These are phyloP conservation scores for Fusarium poae DNA, from an alignment of 2,329 filamentous ascomycete genomes.

Conservation along the genomic window DNA sequence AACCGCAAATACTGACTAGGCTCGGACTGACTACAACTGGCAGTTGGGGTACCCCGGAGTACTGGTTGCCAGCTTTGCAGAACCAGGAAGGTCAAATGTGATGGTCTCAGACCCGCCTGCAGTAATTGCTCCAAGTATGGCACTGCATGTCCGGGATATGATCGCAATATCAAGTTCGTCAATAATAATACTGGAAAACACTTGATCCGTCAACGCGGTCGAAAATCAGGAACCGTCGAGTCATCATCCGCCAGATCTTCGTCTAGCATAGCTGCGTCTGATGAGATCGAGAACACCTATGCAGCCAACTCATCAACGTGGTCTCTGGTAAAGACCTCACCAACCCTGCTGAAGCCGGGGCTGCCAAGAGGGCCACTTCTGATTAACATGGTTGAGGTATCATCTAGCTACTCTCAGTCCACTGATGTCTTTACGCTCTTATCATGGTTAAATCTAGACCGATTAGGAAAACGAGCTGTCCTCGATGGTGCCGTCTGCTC, in stretches of 20 bases:
- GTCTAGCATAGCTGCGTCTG: conserved; percentile 24
- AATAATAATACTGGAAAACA: conserved; percentile 53
- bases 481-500: conserved; percentile 57
- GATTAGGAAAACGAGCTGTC: conserved; percentile 53
- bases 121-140: conserved; percentile 57
- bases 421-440: conserved; percentile 47
- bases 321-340: conserved; percentile 25
- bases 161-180: conserved; percentile 57
- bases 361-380: conserved; percentile 52
- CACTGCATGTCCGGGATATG: conserved; percentile 57
- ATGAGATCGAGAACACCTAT: conserved; percentile 8
- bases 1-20: not conserved
- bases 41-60: conserved; percentile 56
- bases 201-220: conserved; percentile 51
- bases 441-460: conserved; percentile 46
- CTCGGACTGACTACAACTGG: conserved; percentile 9
- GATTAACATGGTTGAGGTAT: conserved; percentile 50
- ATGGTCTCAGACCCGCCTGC: conserved; percentile 58
- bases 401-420: conserved; percentile 34
- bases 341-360: conserved; percentile 26
- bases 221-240: conserved; percentile 20
- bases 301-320: conserved; percentile 1
- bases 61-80: conserved; percentile 57
- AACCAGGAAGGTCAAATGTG: conserved; percentile 60
- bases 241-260: conserved; percentile 28